These are phyloP conservation scores for Tylopilus sp. DNA, from an alignment of 1,284 basidiomycete species.

Conservation along the genomic window DNA sequence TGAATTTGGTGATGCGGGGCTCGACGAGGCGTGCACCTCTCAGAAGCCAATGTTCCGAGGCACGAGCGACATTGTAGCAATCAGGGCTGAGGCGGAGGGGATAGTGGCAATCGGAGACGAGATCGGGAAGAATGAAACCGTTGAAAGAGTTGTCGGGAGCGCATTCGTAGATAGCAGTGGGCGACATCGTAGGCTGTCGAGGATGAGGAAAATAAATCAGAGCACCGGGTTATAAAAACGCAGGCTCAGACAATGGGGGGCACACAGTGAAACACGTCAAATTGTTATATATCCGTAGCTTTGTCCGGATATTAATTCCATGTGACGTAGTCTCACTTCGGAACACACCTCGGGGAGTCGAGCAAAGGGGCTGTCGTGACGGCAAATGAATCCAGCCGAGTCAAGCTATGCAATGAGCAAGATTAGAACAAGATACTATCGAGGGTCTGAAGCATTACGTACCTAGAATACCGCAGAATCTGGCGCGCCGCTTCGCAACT, in stretches of 20 bases:
- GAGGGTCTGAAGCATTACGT: slow-evolving; percentile 4
- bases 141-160: slow-evolving; percentile 14
- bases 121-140: slow-evolving; percentile 73
- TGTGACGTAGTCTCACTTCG: slow-evolving; percentile 6
- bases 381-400: slow-evolving; percentile 5
- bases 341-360: slow-evolving; percentile 5
- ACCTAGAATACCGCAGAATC: background rate
- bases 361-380: slow-evolving; percentile 16
- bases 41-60: slow-evolving; percentile 71
- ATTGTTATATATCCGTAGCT: slow-evolving; percentile 42
- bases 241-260: slow-evolving; percentile 19
- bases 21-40: slow-evolving; percentile 61
- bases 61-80: slow-evolving; percentile 64
- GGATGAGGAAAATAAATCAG: background rate
- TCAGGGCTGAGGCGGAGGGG: slow-evolving; percentile 61
- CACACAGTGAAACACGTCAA: slow-evolving; percentile 32
- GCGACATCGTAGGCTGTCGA: slow-evolving; percentile 33
- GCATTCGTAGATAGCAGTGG: slow-evolving; percentile 35
- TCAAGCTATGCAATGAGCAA: slow-evolving; percentile 5
- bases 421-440: slow-evolving; percentile 5
- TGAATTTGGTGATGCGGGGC: slow-evolving; percentile 61
- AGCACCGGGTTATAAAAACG: slow-evolving; percentile 27
- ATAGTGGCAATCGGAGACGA: slow-evolving; percentile 70
- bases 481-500: background rate
- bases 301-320: slow-evolving; percentile 16